These are phyloP conservation scores for Ustilago trichophora DNA, from an alignment of 1,284 basidiomycete species.

Conservation along the genomic window DNA sequence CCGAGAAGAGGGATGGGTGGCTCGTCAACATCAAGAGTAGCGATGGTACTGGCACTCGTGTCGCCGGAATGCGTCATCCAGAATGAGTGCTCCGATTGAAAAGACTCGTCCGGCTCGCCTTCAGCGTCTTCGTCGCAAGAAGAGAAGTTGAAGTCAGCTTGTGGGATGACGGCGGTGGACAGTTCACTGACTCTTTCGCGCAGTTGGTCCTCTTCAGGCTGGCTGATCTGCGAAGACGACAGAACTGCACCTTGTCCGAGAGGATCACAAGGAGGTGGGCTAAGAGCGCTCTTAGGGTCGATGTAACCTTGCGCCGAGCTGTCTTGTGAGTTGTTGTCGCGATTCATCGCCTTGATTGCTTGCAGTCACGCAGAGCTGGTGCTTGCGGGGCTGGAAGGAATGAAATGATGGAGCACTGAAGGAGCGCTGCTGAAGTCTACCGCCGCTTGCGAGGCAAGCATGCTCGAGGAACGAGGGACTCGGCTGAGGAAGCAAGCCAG, in stretches of 20 bases:
- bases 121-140: constrained; percentile 37
- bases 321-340: background rate
- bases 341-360: background rate
- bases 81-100: constrained; percentile 9
- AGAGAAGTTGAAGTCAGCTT: background rate
- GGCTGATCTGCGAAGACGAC: background rate
- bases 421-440: background rate
- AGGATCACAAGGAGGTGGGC: background rate
- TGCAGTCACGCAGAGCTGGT: background rate
- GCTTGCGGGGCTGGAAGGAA: background rate
- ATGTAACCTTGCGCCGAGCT: background rate
- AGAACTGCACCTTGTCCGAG: background rate
- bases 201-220: no score
- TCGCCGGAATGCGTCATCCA: constrained; percentile 14
- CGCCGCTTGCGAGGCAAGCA: background rate
- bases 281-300: constrained; percentile 6
- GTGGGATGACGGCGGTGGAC: background rate
- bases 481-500: no score
- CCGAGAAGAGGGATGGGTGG: constrained; percentile 13
- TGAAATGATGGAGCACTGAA: background rate
- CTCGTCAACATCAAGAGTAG: constrained; percentile 11
- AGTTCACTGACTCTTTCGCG: no score
- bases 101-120: constrained; percentile 26
- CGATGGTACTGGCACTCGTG: constrained; percentile 11
- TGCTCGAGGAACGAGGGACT: no score